Evolutionary conservation across 805 yeast genomes (phyloP).

Genomic region (Isabelozyma pseudorhagii): DNA sequence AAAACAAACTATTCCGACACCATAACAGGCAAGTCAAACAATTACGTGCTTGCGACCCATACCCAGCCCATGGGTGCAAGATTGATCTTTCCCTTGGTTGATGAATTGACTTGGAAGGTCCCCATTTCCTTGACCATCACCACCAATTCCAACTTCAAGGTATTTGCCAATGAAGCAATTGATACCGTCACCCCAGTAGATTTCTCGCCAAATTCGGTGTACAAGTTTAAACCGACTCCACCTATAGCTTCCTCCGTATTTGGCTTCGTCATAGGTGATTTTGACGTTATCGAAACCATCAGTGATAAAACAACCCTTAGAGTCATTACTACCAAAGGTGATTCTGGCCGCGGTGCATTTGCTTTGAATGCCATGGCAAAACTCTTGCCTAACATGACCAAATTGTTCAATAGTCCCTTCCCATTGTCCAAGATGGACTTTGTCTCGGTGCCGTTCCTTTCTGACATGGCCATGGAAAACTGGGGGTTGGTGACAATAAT

Average conservation of each 20-base stretch:
- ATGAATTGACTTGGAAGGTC: conserved; percentile 57
- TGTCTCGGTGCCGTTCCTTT: conserved; percentile 64
- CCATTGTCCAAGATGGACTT: conserved; percentile 68
- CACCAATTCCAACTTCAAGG: conserved; percentile 45
- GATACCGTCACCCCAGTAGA: conserved; percentile 9
- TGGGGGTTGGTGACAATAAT: conserved; percentile 67
- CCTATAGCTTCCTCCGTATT: conserved; percentile 62
- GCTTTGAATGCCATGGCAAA: conserved; percentile 48
- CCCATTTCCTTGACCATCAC: conserved; percentile 47
- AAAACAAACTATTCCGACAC: conserved; percentile 61
- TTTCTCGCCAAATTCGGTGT: conserved; percentile 24
- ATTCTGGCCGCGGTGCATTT: conserved; percentile 42
- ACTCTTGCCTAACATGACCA: conserved; percentile 47
- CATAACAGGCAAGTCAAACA: conserved; percentile 46
- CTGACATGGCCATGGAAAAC: conserved; percentile 81
- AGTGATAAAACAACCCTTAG: conserved; percentile 23
- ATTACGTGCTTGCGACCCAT: conserved; percentile 64
- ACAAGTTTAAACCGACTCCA: conserved; percentile 52
- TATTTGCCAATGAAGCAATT: conserved; percentile 48
- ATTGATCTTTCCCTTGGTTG: conserved; percentile 64
- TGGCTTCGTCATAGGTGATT: conserved; percentile 67
- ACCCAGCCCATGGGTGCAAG: conserved; percentile 68
- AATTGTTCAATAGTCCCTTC: conserved; percentile 41
- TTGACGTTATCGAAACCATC: conserved; percentile 26
- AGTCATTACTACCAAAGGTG: conserved; percentile 55